phyloP scores from a whole-genome alignment of 2,329 filamentous ascomycete species.

The Phyllosticta capitalensis region DNA sequence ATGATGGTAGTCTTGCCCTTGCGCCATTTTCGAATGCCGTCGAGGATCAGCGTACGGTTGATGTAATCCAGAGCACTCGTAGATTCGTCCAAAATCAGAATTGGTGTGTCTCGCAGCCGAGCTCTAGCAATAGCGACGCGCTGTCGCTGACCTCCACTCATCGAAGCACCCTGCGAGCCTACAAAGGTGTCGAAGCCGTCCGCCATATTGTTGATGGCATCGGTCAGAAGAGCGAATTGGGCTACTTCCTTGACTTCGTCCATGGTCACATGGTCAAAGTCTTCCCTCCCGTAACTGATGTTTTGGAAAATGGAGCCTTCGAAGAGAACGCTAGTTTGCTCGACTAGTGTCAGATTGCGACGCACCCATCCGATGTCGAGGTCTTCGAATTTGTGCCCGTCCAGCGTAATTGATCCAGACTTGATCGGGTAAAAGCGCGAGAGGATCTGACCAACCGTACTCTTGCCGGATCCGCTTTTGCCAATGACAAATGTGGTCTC shows the following conservation, averaged over 20 bases:
- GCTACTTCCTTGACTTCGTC: conserved; percentile 53
- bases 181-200: conserved; percentile 63
- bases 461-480: conserved; percentile 84
- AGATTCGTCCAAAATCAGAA: conserved; percentile 80
- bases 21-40: conserved; percentile 68
- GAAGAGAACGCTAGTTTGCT: conserved; percentile 75
- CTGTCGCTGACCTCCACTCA: conserved; percentile 83
- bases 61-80: conserved; percentile 77
- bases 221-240: conserved; percentile 57
- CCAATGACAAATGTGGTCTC: conserved; percentile 75
- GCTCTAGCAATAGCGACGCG: conserved; percentile 72
- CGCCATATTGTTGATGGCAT: conserved; percentile 57
- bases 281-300: conserved; percentile 58
- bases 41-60: conserved; percentile 59
- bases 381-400: conserved; percentile 51
- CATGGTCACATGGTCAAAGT: conserved; percentile 40
- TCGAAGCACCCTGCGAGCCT: conserved; percentile 55
- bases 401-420: conserved; percentile 58
- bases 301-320: conserved; percentile 71
- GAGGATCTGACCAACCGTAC: conserved; percentile 72
- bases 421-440: conserved; percentile 64
- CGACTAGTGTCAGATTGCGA: conserved; percentile 67
- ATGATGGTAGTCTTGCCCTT: conserved; percentile 77
- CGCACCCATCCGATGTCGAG: conserved; percentile 65
- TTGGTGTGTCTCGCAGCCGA: conserved; percentile 62